Conservation (phyloP, 495 filamentous ascomycete genomes). For the Tuber aestivum region DNA sequence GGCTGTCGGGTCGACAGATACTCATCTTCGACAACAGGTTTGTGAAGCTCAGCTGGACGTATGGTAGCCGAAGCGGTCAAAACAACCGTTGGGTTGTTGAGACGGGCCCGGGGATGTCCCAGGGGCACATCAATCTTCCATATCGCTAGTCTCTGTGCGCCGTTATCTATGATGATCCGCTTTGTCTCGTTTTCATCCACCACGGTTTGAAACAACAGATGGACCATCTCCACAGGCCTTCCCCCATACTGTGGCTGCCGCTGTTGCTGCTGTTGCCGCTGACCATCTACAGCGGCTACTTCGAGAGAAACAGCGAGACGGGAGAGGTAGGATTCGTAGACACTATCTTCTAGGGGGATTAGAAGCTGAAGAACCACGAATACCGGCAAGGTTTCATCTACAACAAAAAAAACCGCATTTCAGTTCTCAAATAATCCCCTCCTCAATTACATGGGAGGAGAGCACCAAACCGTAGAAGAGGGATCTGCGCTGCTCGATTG, state of each 20-base stretch:
- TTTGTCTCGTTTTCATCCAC: slow-evolving; percentile 39
- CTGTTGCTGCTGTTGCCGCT: slow-evolving; percentile 21
- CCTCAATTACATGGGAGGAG: slow-evolving; percentile 41
- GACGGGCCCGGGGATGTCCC: slow-evolving; percentile 67
- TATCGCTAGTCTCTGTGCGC: slow-evolving; percentile 59
- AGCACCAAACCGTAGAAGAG: slow-evolving; percentile 43
- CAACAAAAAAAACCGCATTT: slow-evolving; percentile 12
- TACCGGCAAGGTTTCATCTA: slow-evolving; percentile 43
- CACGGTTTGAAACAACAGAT: slow-evolving; percentile 49
- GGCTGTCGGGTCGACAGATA: slow-evolving; percentile 72
- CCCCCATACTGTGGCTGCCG: slow-evolving; percentile 29
- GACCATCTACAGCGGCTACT: slow-evolving; percentile 41
- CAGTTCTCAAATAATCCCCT: slow-evolving; percentile 9
- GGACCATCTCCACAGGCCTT: slow-evolving; percentile 38
- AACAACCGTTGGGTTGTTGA: slow-evolving; percentile 69
- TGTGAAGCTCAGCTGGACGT: slow-evolving; percentile 53
- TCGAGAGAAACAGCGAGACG: slow-evolving; percentile 41
- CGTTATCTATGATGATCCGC: slow-evolving; percentile 50
- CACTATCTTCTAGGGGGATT: slow-evolving; percentile 36
- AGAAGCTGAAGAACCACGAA: slow-evolving; percentile 42
- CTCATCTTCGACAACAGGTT: slow-evolving; percentile 54
- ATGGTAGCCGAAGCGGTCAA: slow-evolving; percentile 69
- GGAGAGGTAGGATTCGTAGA: slow-evolving; percentile 40
- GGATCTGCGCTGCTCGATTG: slow-evolving; percentile 50
- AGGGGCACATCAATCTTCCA: slow-evolving; percentile 77